Base-by-base conservation (phyloP, 1,284 basidiomycete species). In the Apiotrichum domesticum region DNA sequence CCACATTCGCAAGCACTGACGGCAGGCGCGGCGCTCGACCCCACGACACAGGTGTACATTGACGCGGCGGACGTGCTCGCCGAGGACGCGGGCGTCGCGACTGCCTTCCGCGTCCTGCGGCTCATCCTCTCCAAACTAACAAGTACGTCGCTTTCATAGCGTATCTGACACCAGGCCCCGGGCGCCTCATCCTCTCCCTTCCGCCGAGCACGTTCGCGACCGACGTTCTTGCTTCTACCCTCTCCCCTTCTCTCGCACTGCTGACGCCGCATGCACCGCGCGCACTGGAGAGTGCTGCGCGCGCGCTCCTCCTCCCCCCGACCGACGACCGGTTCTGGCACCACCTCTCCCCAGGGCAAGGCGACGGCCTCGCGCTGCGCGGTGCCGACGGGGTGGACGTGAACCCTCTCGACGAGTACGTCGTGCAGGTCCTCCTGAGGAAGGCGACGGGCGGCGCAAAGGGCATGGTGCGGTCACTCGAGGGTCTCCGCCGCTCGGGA, bases 181-280 rank as follows among this genome's bases (percentile, higher is more conserved):
- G 44, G 14, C 82, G 84, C 44, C 77, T 93, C 10, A 79, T 87
- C 47, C 69, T 91, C 1, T 86, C 90, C 57, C 73, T 83, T 6
- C 78, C 82, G 37, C 71, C 81, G 1, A 83, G 82, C 4, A 68
- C 81, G 5, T 71, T 89, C 45, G 67, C 83, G 11, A 76, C 83
- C 5, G 71, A 84, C 43, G 71, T 93, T 55, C 77, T 80, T 14
- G 79, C 85, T 41, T 83, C 86, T 0, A 72, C 80, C 4, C 84
- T 90, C 70, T 86, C 86, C 0, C 72, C 86, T 0, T 80, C 85
- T 1, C 76, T 93, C 42, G 79, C 82, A 0, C 84, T 86, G 58
- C 64, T 90, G 7, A 82, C 80, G 46, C 81, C 85, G 0, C 85
- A 88, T 85, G 87, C 8, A 80, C 85, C 0, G 75, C 77, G 3